phyloP scores from a whole-genome alignment of 176 grass and related monocot genomes.

The Musa schizocarpa region DNA sequence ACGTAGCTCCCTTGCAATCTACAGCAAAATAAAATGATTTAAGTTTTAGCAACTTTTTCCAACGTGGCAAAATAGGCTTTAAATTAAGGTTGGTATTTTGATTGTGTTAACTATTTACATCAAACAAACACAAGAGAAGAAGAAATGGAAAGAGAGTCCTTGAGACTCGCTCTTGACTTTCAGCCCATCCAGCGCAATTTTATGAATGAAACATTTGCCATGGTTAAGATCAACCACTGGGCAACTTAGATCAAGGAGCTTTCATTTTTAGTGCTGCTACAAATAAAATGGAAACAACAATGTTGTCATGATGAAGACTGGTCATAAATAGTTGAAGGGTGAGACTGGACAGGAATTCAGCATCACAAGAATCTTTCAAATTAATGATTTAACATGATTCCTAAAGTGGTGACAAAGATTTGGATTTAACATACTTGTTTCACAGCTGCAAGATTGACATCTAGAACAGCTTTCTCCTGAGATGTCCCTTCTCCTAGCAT shows the following conservation, averaged over 20 bases:
- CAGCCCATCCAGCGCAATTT: not conserved
- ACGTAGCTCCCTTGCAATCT: constrained; percentile 87
- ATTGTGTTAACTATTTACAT: not conserved
- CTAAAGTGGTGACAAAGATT: constrained; percentile 10
- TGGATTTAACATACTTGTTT: constrained; percentile 65
- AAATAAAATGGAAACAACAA: not conserved
- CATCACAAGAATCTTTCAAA: not conserved
- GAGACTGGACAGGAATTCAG: too few relatives aligned
- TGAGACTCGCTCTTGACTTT: not conserved
- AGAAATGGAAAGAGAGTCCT: not conserved
- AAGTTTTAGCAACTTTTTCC: constrained; percentile 9
- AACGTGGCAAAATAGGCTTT: not conserved
- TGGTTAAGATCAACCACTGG: too few relatives aligned
- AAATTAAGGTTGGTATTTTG: not conserved
- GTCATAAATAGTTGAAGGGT: too few relatives aligned
- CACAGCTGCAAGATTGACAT: constrained; percentile 88
- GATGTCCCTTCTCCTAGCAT: constrained; percentile 73
- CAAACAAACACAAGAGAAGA: not conserved
- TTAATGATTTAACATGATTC: constrained; percentile 20
- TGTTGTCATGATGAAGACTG: not conserved
- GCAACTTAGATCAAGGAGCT: not conserved
- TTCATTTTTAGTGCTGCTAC: not conserved
- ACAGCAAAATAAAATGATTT: constrained; percentile 30
- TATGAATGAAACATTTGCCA: too few relatives aligned
- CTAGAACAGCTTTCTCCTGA: constrained; percentile 69